phyloP scores from a whole-genome alignment of 495 filamentous ascomycete species.

The Clohesyomyces aquaticus region DNA sequence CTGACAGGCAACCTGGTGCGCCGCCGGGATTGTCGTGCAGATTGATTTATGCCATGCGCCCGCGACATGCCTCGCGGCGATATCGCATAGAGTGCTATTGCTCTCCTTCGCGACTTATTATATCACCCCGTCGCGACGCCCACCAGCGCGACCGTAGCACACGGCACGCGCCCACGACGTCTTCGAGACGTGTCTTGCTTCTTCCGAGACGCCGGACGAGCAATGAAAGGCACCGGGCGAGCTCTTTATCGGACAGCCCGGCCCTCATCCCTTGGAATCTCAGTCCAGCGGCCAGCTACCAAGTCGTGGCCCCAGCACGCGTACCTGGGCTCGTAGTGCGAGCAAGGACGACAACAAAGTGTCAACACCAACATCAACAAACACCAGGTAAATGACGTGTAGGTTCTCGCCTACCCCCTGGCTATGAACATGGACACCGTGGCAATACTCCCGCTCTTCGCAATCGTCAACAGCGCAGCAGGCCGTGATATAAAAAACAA shows the following conservation, averaged over 20 bases:
- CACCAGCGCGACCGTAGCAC: not conserved
- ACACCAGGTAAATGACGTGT: not conserved
- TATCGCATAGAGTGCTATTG: not conserved
- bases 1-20: constrained; percentile 11
- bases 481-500: not conserved
- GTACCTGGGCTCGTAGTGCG: not conserved
- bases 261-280: not conserved
- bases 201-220: not conserved
- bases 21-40: constrained; percentile 27
- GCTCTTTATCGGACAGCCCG: not conserved
- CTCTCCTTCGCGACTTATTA: no score
- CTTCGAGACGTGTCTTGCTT: constrained; percentile 4
- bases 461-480: no score
- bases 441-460: no score
- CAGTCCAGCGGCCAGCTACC: no score
- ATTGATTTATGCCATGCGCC: constrained; percentile 36
- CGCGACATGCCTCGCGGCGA: not conserved
- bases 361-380: constrained; percentile 1
- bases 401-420: no score
- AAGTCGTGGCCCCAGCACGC: no score
- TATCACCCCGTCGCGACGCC: not conserved
- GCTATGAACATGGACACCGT: no score
- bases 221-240: not conserved
- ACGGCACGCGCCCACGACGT: not conserved
- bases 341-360: not conserved